Percentiles rank a stretch among this genome's conserved stretches.
Conservation (phyloP, 2,329 filamentous ascomycete genomes). For the Penicillium sclerotiorum region DNA sequence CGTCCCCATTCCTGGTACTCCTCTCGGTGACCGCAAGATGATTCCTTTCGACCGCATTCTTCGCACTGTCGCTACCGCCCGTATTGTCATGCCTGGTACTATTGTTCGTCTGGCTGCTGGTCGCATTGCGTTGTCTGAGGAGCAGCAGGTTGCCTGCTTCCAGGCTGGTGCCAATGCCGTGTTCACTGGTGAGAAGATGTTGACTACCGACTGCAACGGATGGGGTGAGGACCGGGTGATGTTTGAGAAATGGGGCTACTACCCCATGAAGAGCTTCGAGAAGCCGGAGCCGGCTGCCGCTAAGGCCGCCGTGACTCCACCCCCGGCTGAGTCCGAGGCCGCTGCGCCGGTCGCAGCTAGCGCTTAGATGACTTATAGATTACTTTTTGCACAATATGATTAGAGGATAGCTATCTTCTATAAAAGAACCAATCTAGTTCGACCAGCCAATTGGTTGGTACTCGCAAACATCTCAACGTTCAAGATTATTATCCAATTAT, state of each 20-base stretch:
- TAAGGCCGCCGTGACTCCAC: conserved; percentile 9
- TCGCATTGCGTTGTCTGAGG: conserved; percentile 79
- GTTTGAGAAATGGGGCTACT: conserved; percentile 80
- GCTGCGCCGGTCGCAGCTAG: conserved; percentile 36
- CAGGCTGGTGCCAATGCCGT: conserved; percentile 92
- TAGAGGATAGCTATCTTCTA: neutral
- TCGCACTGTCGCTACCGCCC: conserved; percentile 79
- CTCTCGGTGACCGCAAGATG: conserved; percentile 72
- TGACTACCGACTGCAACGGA: conserved; percentile 87
- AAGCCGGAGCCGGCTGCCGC: conserved; percentile 23
- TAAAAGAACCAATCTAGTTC: neutral
- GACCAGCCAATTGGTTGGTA: too few species aligned
- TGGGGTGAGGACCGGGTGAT: conserved; percentile 87
- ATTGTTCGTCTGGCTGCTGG: conserved; percentile 88
- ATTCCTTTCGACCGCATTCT: conserved; percentile 78
- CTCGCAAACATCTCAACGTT: too few species aligned
- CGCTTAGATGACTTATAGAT: conserved; percentile 14
- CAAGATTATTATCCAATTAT: too few species aligned
- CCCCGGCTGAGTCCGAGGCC: conserved; percentile 18
- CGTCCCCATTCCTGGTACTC: conserved; percentile 88
- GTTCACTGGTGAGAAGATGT: conserved; percentile 93
- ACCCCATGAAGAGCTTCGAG: conserved; percentile 70
- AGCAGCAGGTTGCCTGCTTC: conserved; percentile 87
- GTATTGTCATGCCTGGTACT: conserved; percentile 79
- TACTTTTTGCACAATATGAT: neutral